phyloP scores from a whole-genome alignment of 768 basidiomycete species.

The Auricularia sp. region DNA sequence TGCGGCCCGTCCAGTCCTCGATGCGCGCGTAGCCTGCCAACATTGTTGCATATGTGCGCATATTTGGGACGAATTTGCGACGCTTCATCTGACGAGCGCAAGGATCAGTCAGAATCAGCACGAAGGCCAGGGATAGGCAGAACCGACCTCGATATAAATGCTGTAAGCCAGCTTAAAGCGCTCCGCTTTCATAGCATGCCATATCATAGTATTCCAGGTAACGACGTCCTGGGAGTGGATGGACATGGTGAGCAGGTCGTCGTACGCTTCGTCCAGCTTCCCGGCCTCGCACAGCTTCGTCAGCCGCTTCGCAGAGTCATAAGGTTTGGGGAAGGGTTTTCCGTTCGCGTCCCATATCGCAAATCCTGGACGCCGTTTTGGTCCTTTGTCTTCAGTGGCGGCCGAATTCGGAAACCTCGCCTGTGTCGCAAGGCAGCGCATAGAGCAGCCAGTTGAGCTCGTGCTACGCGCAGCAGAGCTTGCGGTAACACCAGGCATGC shows the following conservation, averaged over 20 bases:
- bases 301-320: constrained; percentile 11
- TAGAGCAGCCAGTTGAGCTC: too few relatives aligned
- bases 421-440: too few relatives aligned
- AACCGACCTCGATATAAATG: constrained; percentile 59
- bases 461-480: too few relatives aligned
- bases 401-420: too few relatives aligned
- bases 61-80: constrained; percentile 61
- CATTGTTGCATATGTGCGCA: constrained; percentile 60
- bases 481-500: too few relatives aligned
- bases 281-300: constrained; percentile 39
- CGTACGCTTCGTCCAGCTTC: constrained; percentile 52
- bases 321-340: not conserved
- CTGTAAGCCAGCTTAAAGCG: constrained; percentile 51
- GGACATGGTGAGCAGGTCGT: constrained; percentile 58
- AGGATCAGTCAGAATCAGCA: constrained; percentile 6
- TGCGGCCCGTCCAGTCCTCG: constrained; percentile 46
- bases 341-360: too few relatives aligned
- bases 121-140: constrained; percentile 4
- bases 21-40: constrained; percentile 55
- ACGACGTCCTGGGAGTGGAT: constrained; percentile 62
- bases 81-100: constrained; percentile 61
- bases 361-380: too few relatives aligned
- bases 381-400: not conserved
- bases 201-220: constrained; percentile 75
- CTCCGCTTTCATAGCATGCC: constrained; percentile 46